These are phyloP conservation scores for Trypanosoma theileri DNA, from an alignment of 208 protist genomes.

Conservation along the genomic window DNA sequence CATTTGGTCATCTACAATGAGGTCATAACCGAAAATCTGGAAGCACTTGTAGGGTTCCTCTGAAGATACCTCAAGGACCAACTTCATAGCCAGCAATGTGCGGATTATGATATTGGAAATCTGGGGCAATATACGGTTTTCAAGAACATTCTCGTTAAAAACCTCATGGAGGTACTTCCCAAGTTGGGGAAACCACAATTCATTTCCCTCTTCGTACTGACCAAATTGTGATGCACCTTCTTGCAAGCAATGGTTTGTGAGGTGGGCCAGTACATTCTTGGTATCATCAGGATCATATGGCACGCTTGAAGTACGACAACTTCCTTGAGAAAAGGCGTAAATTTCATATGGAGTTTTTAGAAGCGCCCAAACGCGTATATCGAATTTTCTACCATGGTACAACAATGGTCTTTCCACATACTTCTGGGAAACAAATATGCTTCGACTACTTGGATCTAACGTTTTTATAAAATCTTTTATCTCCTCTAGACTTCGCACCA, in stretches of 20 bases:
- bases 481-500: constrained; percentile 37
- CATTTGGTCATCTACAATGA: constrained; percentile 78
- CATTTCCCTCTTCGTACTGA: constrained; percentile 80
- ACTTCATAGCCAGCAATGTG: constrained; percentile 63
- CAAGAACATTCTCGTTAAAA: constrained; percentile 48
- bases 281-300: constrained; percentile 55
- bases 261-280: constrained; percentile 51
- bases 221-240: constrained; percentile 54
- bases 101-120: constrained; percentile 71
- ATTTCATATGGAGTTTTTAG: constrained; percentile 56
- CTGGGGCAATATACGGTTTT: constrained; percentile 51
- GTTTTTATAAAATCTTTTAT: constrained; percentile 47
- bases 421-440: constrained; percentile 77
- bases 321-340: constrained; percentile 80
- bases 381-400: constrained; percentile 82
- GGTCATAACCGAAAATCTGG: constrained; percentile 91
- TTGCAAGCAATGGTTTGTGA: constrained; percentile 92
- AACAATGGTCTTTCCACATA: constrained; percentile 87
- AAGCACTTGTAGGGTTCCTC: constrained; percentile 79
- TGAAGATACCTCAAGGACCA: constrained; percentile 40
- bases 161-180: constrained; percentile 43
- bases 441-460: constrained; percentile 27
- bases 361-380: constrained; percentile 87
- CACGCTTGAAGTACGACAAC: constrained; percentile 76
- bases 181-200: constrained; percentile 84